These are phyloP conservation scores for Aspergillus funiculosus DNA, from an alignment of 495 filamentous ascomycete genomes.

Conservation along the genomic window DNA sequence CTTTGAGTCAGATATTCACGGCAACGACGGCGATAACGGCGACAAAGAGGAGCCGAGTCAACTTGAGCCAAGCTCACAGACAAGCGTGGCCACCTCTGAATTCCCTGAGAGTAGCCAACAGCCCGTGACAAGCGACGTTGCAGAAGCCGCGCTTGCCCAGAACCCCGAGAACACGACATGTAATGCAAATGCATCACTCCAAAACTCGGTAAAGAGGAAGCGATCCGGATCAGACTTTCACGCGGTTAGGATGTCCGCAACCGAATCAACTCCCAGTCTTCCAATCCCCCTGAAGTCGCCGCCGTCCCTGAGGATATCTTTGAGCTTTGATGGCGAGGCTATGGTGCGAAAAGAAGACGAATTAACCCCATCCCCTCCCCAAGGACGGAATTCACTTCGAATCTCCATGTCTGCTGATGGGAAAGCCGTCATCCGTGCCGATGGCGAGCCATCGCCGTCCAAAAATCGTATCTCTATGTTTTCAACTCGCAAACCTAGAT, in stretches of 20 bases:
- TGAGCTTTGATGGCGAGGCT: conserved; percentile 78
- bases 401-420: conserved; percentile 50
- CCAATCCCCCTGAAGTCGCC: conserved; percentile 33
- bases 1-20: conserved; percentile 29
- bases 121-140: conserved; percentile 20
- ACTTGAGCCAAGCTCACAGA: conserved; percentile 30
- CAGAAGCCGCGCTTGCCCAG: conserved; percentile 16
- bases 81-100: conserved; percentile 34
- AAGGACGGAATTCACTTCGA: conserved; percentile 38
- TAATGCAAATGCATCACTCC: conserved; percentile 19
- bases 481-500: conserved; percentile 45
- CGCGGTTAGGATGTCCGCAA: conserved; percentile 11
- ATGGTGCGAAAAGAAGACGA: conserved; percentile 63
- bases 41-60: conserved; percentile 27
- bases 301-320: conserved; percentile 53
- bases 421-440: conserved; percentile 43
- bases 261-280: conserved; percentile 15
- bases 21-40: too few species aligned
- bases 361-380: conserved; percentile 65
- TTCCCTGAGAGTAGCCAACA: conserved; percentile 27
- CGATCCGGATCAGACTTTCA: conserved; percentile 32
- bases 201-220: conserved; percentile 33
- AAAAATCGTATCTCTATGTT: conserved; percentile 50
- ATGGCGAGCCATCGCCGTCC: conserved; percentile 45
- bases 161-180: conserved; percentile 10